Evolutionary conservation across 805 yeast species (phyloP).

Genomic region (Candida morakotiae): DNA sequence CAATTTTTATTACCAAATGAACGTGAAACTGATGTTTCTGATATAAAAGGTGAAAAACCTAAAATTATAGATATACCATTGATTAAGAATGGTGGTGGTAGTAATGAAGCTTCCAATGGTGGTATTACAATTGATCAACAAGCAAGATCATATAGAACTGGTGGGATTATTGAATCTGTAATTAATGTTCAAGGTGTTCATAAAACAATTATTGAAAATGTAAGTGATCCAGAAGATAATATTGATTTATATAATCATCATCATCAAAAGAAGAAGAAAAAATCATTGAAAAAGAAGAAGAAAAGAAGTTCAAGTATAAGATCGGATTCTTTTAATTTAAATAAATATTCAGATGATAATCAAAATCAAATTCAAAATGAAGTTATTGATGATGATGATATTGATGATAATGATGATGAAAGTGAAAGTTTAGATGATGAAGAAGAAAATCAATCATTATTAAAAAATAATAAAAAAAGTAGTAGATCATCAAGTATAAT

Average conservation of each 20-base stretch:
- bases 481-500: conserved; percentile 1
- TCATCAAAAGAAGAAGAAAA: conserved; percentile 1
- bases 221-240: conserved; percentile 38
- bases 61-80: background rate
- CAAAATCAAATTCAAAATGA: conserved; percentile 6
- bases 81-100: background rate
- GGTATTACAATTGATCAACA: conserved; percentile 24
- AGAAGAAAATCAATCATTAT: conserved; percentile 8
- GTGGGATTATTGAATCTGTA: conserved; percentile 75
- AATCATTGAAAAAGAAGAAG: conserved; percentile 8
- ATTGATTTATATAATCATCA: conserved; percentile 25
- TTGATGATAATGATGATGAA: conserved; percentile 1
- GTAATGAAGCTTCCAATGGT: background rate
- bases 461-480: background rate
- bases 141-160: conserved; percentile 41
- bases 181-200: conserved; percentile 81
- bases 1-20: conserved; percentile 20
- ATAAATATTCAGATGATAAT: conserved; percentile 5
- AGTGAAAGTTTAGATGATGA: conserved; percentile 1
- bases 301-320: conserved; percentile 1
- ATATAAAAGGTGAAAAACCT: conserved; percentile 10
- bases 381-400: conserved; percentile 1
- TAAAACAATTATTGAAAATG: conserved; percentile 78
- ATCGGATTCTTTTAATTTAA: conserved; percentile 10
- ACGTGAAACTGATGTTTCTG: conserved; percentile 23